Evolutionary conservation across 805 yeast species (phyloP), one percentile per base, ranked within the genome.

Genomic region (Candida khao-thaluensis): DNA sequence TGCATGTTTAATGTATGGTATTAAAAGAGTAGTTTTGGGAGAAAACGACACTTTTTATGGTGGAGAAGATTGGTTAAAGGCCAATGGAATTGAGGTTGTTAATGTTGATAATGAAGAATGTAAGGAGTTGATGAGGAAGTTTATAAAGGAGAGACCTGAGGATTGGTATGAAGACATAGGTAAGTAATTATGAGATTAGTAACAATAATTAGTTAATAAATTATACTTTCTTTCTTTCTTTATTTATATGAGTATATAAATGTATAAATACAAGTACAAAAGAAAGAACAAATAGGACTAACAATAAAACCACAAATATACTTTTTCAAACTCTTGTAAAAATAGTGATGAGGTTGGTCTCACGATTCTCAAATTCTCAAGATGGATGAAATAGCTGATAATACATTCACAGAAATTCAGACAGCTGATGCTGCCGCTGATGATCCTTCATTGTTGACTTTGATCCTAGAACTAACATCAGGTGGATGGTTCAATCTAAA

Each of bases 141-240:
- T 90, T 58, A 91, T 91, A 48, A 64, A 67, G 41, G 89, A 85
- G 53, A 75, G 80, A 44, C 91, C 91, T n/a, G 69, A 71, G 37
- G 85, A 79, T 43, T 85, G 95, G 95, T 69, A 69, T 55, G 95
- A 85, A 62, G 95, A 85, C 55, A 85, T 85, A 51, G 95, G 93
- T 10, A 69, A 56, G 24, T 35, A 40, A n/a, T n/a, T n/a, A 27
- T 20, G 22, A 6, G 22, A 20, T 20, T 6, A 26, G 30, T 15
- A 11, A 7, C 6, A 12, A 7, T 7, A n/a, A n/a, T n/a, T n/a
- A n/a, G n/a, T n/a, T n/a, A n/a, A n/a, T n/a, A n/a, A n/a, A n/a
- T n/a, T n/a, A n/a, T 11, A 12, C 16, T 26, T 26, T 26, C 30
- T 26, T 7, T 11, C 10, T 7, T 15, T 15, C 6, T 26, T 26